Percentiles rank a stretch among this genome's conserved stretches.
These are phyloP conservation scores for Lithohypha guttulata DNA, from an alignment of 2,329 filamentous ascomycete genomes.

Conservation along the genomic window DNA sequence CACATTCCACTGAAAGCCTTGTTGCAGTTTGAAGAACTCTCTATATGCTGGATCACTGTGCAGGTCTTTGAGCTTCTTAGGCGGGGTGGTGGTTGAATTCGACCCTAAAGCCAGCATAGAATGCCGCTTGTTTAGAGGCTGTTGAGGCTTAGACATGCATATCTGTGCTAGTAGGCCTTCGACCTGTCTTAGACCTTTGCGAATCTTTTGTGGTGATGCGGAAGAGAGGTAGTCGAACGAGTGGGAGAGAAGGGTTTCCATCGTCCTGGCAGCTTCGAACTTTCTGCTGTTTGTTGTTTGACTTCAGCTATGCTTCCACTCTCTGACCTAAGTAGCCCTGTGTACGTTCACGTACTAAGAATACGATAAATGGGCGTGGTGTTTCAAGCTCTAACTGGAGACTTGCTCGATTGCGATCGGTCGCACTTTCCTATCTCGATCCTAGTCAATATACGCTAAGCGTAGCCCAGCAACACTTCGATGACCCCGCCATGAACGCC, in stretches of 20 bases:
- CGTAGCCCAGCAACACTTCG: too few relatives aligned
- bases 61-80: slow-evolving; percentile 59
- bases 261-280: too few relatives aligned
- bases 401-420: background rate
- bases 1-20: slow-evolving; percentile 97
- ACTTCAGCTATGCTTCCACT: too few relatives aligned
- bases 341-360: too few relatives aligned
- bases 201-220: slow-evolving; percentile 77
- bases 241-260: slow-evolving; percentile 86
- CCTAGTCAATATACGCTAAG: background rate
- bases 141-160: slow-evolving; percentile 55
- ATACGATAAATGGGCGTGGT: background rate
- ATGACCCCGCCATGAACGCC: too few relatives aligned
- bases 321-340: too few relatives aligned
- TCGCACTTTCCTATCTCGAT: background rate
- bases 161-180: slow-evolving; percentile 91
- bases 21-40: slow-evolving; percentile 93
- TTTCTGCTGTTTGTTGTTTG: too few relatives aligned
- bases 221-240: slow-evolving; percentile 96
- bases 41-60: slow-evolving; percentile 77
- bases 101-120: slow-evolving; percentile 32
- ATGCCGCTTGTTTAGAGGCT: slow-evolving; percentile 31
- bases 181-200: slow-evolving; percentile 87
- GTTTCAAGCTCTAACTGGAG: background rate
- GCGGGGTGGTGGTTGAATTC: slow-evolving; percentile 32